Evolutionary conservation across 352 stramenopile genomes (phyloP), one percentile per base, ranked within the genome.

Genomic region (Pythium rishiriense): DNA sequence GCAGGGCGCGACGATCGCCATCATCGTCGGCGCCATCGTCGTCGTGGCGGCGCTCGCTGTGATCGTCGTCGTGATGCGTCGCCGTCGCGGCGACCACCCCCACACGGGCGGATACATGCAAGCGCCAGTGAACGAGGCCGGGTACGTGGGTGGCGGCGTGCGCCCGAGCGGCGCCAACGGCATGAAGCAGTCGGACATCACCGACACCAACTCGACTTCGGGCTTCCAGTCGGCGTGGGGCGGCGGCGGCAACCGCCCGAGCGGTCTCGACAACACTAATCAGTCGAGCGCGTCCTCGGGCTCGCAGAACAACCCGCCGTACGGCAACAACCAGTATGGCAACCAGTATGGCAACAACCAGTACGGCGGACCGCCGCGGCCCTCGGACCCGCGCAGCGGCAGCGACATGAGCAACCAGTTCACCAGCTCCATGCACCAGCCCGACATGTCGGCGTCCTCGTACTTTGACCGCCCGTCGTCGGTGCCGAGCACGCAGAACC

Each of bases 1-100:
- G 1, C 67, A 68, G n/a, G 72, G 57, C 3, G 73, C 73, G 17
- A 76, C 79, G 15, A 73, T 89, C 58, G 80, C 73, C 14, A 89
- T 91, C 58, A 67, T 89, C 54, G 73, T 88, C n/a, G 78, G 74
- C 12, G 74, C 64, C 15, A 62, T 88, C 54, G 72, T 89, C 29
- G 54, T 86, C 8, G 62, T 87, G 0, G 69, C 77, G 19, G 78
- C 67, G 8, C n/a, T 87, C 10, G 46, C 80, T 15, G 72, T 83
- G n/a, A 64, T 75, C 15, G 69, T 69, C 4, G 35, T 83, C 19
- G 68, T 85, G 19, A 61, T 77, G 15, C 68, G 67, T 33, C 78
- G 76, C 3, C 74, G 80, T 21, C 15, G 29, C 14, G 11, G 50
- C 17, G 66, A 73, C 24, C 46, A 57, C 25, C 70, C 54, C 22